Evolutionary conservation across 2,329 filamentous ascomycete species (phyloP), one percentile per base, ranked within the genome.

Genomic region (Alternaria rosae): DNA sequence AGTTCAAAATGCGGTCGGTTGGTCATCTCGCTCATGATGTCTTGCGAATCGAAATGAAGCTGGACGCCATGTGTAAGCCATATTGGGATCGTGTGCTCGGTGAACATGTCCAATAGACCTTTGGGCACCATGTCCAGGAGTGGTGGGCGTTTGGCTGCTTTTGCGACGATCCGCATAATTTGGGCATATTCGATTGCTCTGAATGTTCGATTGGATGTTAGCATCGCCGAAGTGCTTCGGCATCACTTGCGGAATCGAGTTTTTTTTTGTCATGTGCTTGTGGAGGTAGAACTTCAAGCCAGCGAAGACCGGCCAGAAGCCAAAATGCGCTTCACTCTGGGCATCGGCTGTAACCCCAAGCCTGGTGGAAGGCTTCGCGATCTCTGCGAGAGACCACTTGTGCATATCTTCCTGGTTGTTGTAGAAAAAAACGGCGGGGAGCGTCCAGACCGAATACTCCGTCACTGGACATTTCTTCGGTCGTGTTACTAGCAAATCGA

Each of bases 401-500:
- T 38, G 35, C 35, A 17, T 17, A 17, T 38, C 35, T 5, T 38
- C 35, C 4, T 38, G 35, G 35, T 38, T 38, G 8, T 38, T 38
- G n/a, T 38, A 38, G 2, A 38, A 38, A 38, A 59, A 21, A 21
- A 50, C 48, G n/a, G 30, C 54, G 12, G 43, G 43, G 3, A 54
- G 17, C 20, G 38, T 62, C 56, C 50, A 54, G 15, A 47, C 44
- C 12, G 56, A 51, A 32, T 47, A 62, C 21, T 10, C 7, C 0
- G 28, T 9, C 6, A 12, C 30, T 8, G 55, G 45, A 15, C 59
- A 65, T 41, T 59, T 59, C 38, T 52, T 53, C n/a, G 59, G 55
- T 8, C 62, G 59, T 12, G 32, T 45, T 25, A 62, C 51, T 17
- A 50, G 12, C 13, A 58, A 42, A 15, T 64, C 61, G 21, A 64